Base-by-base conservation (phyloP, 306 rosid genomes). In the Prunus campanulata region DNA sequence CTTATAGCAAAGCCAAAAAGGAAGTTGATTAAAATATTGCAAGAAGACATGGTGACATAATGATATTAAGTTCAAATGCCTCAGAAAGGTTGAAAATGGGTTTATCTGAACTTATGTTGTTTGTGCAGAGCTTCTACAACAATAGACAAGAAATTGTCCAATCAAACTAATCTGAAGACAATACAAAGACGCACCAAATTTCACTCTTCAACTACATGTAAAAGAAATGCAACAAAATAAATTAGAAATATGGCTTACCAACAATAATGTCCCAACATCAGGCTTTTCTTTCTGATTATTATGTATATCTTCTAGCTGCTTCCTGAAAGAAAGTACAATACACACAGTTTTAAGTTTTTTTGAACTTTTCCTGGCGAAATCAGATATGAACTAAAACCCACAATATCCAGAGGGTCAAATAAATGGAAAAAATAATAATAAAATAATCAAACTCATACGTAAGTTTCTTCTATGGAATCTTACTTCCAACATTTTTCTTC, bases 231-330 rank as follows among this genome's bases (percentile, higher is more conserved):
- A 73, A 11, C 68, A 71, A 14, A 77, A 50, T 44, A 50, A 22
- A 57, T 19, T 48, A 68, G 56, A 80, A 48, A 55, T 29, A 78
- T n/a, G 66, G 78, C 91, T 81, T 83, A 95, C 99, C 93, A 89
- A 60, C 77, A 95, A 83, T 85, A 95, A 79, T 66, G 93, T 86
- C 77, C 92, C 99, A 76, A 95, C 98, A 86, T 95, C 99, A 75
- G 97, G 97, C 85, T 92, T 95, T 82, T 92, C 99, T 80, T 88
- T 92, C 80, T 90, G 78, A 85, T 83, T 86, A 82, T 75, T 79
- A 82, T 90, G 96, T 83, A 92, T 92, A 80, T 95, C 99, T 90
- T 95, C 99, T 27, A 95, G 91, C 82, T 92, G 99, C 88, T 89
- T 95, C 89, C 99, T 95, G 93, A n/a, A 79, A 81, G 57, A 82